phyloP scores from a whole-genome alignment of 129 eudicot species.

The Escallonia rubra region DNA sequence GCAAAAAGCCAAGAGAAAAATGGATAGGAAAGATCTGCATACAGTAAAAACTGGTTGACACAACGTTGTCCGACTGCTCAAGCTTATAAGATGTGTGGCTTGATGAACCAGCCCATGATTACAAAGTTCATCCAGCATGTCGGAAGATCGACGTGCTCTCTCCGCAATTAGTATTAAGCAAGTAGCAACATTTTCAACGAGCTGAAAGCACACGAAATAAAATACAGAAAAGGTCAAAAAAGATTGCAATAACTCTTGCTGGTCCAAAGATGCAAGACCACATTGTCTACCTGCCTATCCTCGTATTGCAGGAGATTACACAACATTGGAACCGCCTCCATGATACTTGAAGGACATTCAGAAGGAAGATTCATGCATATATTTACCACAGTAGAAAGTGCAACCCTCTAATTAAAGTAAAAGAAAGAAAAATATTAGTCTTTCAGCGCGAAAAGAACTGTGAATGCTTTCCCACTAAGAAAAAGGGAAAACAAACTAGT shows the following conservation, averaged over 20 bases:
- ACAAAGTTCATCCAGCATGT: slow-evolving; percentile 72
- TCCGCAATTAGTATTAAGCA: slow-evolving; percentile 76
- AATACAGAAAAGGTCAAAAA: background rate
- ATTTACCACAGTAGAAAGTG: slow-evolving; percentile 80
- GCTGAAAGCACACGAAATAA: slow-evolving; percentile 36
- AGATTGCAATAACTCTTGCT: background rate
- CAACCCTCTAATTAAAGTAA: slow-evolving; percentile 57
- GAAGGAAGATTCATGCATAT: slow-evolving; percentile 77
- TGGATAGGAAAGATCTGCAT: slow-evolving; percentile 15
- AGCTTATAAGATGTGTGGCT: slow-evolving; percentile 58
- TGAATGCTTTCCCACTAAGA: background rate
- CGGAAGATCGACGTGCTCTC: slow-evolving; percentile 44
- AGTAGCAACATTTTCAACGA: slow-evolving; percentile 84
- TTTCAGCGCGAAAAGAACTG: background rate
- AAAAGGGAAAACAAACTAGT: background rate
- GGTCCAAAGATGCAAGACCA: background rate
- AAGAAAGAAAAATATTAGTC: slow-evolving; percentile 12
- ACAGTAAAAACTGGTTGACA: slow-evolving; percentile 64
- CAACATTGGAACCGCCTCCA: slow-evolving; percentile 88
- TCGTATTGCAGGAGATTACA: slow-evolving; percentile 90
- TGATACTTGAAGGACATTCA: slow-evolving; percentile 57
- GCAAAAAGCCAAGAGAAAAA: background rate
- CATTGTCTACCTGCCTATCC: slow-evolving; percentile 61
- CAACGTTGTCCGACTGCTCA: slow-evolving; percentile 61
- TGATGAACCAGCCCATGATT: slow-evolving; percentile 79